Conservation (phyloP, 352 stramenopile species). For the Pythium vanterpoolii region DNA sequence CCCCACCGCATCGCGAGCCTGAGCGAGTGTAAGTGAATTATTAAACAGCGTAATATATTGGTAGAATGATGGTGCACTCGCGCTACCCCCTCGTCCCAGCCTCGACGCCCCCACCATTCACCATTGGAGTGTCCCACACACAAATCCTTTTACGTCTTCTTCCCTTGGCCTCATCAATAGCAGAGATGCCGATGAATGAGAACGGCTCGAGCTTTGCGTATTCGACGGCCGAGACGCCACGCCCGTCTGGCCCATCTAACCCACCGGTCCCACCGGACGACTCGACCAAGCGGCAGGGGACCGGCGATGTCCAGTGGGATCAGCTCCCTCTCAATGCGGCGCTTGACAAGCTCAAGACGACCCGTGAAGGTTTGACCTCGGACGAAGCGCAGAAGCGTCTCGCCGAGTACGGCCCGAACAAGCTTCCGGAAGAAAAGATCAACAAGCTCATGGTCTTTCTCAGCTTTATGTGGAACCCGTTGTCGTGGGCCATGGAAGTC, state of each 20-base stretch:
- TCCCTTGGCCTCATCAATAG: background rate
- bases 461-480: constrained; percentile 80
- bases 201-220: background rate
- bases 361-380: constrained; percentile 64
- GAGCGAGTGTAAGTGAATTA: background rate
- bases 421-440: constrained; percentile 71
- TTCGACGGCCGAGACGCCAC: background rate
- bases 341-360: constrained; percentile 80
- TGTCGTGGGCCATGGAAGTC: constrained; percentile 82
- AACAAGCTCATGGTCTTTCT: constrained; percentile 81
- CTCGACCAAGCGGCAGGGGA: no score
- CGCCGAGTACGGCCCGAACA: constrained; percentile 77
- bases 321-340: constrained; percentile 74
- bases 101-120: no score
- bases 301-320: constrained; percentile 75
- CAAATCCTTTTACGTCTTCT: background rate
- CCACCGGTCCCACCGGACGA: no score
- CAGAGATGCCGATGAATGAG: background rate
- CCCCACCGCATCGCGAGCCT: background rate
- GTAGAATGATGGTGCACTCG: background rate
- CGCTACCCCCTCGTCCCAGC: background rate
- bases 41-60: background rate
- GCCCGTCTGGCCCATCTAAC: no score
- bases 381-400: constrained; percentile 72
- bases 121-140: background rate